Percentiles rank a stretch among this genome's conserved stretches.
Evolutionary conservation across 345 rosid species (phyloP).

Genomic region (Noccaea bulbosa): DNA sequence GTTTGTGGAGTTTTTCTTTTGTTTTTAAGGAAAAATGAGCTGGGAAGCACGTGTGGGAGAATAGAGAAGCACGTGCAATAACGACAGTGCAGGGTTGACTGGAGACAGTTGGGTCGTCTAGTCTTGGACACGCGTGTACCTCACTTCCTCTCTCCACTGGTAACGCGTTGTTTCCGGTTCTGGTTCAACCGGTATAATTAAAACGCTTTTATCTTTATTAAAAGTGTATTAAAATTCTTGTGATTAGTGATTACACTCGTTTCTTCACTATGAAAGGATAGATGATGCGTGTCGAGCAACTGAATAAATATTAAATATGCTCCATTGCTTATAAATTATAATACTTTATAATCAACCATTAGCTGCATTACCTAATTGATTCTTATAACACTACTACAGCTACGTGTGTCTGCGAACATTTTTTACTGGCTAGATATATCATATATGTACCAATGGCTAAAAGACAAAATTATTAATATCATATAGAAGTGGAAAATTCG

Average conservation of each 20-base stretch:
- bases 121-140: conserved; percentile 30
- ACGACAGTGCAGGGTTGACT: conserved; percentile 47
- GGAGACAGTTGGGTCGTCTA: conserved; percentile 40
- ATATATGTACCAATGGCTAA: conserved; percentile 6
- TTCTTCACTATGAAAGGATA: conserved; percentile 29
- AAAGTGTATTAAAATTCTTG: not conserved
- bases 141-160: conserved; percentile 6
- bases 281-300: conserved; percentile 29
- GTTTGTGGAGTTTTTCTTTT: conserved; percentile 6
- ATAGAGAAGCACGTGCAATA: conserved; percentile 42
- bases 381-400: conserved; percentile 10
- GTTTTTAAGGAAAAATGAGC: conserved; percentile 24
- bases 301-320: conserved; percentile 14
- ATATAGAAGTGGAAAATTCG: conserved; percentile 20
- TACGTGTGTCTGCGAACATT: conserved; percentile 20
- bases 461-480: not conserved
- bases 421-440: not conserved
- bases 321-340: conserved; percentile 8
- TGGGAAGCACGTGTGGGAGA: conserved; percentile 41
- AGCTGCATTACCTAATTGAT: conserved; percentile 37
- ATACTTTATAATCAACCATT: conserved; percentile 21
- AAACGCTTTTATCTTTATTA: not conserved
- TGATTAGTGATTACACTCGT: conserved; percentile 32
- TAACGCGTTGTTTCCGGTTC: conserved; percentile 1
- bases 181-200: not conserved